A percentile compares a stretch with the other conserved stretches of the same genome.
Conservation (phyloP, 2,329 filamentous ascomycete species). For the Teratosphaeria viscida region DNA sequence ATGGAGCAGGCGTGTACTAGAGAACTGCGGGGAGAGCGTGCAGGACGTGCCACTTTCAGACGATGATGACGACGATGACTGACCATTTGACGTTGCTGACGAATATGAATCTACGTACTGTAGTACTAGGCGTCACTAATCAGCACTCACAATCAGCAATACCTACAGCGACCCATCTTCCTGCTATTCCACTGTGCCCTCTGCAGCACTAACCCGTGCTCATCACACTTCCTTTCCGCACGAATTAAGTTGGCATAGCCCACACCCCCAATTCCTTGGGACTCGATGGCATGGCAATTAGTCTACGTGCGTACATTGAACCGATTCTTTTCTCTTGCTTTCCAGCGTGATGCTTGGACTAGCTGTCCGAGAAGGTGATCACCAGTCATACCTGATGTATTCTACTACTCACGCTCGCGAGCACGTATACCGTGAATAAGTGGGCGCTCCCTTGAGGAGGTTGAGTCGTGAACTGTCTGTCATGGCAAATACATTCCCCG, state of each 20-base stretch:
- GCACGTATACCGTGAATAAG: neutral
- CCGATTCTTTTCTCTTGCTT: conserved; percentile 2
- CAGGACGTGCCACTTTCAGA: conserved; percentile 66
- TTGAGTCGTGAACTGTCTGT: neutral
- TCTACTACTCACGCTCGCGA: neutral
- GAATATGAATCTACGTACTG: conserved; percentile 5
- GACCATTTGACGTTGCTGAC: neutral
- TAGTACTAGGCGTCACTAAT: neutral
- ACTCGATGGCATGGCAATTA: conserved; percentile 80
- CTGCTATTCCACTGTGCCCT: neutral
- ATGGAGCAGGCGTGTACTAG: conserved; percentile 61
- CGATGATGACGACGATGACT: conserved; percentile 44
- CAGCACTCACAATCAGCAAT: neutral
- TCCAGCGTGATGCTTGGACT: neutral
- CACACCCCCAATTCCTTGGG: conserved; percentile 17
- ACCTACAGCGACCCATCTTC: neutral
- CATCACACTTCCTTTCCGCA: conserved; percentile 1
- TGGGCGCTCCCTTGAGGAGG: neutral
- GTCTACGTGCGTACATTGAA: conserved; percentile 85
- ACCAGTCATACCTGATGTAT: neutral
- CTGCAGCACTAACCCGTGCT: neutral
- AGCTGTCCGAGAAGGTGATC: neutral
- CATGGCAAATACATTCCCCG: neutral
- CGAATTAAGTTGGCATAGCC: conserved; percentile 91
- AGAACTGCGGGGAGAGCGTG: conserved; percentile 67